A percentile compares a stretch with the other conserved stretches of the same genome.
phyloP scores from a whole-genome alignment of 768 basidiomycete genomes.

The Naganishia vishniacii region DNA sequence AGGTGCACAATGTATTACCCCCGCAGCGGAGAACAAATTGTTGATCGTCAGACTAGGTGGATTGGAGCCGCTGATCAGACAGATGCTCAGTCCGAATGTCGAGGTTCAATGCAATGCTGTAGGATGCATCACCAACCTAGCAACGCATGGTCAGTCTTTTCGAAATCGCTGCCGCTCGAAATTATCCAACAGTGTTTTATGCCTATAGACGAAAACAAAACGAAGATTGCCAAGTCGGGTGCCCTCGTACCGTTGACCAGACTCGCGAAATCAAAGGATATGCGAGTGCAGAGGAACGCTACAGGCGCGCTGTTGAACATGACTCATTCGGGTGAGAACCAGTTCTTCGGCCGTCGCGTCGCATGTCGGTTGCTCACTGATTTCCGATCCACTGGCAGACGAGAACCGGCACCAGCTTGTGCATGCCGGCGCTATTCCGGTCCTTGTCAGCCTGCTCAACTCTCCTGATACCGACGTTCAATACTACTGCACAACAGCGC shows the following conservation, averaged over 20 bases:
- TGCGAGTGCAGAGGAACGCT: conserved; percentile 97
- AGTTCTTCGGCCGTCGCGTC: neutral
- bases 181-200: conserved; percentile 13
- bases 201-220: conserved; percentile 92
- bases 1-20: no score
- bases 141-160: conserved; percentile 74
- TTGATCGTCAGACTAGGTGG: conserved; percentile 97
- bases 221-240: conserved; percentile 97
- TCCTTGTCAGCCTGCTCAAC: conserved; percentile 86
- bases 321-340: conserved; percentile 87
- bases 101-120: conserved; percentile 99
- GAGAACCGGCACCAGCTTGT: conserved; percentile 98
- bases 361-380: conserved; percentile 3
- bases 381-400: conserved; percentile 54
- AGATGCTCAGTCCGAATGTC: conserved; percentile 98
- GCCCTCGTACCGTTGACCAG: conserved; percentile 95
- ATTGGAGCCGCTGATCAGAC: conserved; percentile 92
- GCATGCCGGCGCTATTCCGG: conserved; percentile 95
- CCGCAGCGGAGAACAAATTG: conserved; percentile 98
- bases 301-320: conserved; percentile 97
- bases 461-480: conserved; percentile 99
- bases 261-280: conserved; percentile 93
- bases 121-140: conserved; percentile 96
- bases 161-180: no score
- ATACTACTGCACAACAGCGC: conserved; percentile 97